These are phyloP conservation scores for Silene coronaria DNA, from an alignment of 179 eudicot species.

Conservation along the genomic window DNA sequence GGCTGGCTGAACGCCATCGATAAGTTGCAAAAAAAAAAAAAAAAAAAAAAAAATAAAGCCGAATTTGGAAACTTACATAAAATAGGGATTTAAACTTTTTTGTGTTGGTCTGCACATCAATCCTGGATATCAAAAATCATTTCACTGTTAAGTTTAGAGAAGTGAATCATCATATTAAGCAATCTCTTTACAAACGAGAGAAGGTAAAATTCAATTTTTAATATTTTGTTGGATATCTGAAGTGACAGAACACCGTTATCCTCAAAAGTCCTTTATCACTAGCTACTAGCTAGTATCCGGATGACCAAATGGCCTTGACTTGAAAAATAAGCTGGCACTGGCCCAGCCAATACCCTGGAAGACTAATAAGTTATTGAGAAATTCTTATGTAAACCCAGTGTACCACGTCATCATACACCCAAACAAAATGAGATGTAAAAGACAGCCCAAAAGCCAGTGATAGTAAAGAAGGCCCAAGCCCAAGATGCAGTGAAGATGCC, in stretches of 20 bases:
- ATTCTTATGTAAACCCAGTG: too few species aligned
- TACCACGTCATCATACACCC: too few species aligned
- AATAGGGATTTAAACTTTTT: slow-evolving; percentile 78
- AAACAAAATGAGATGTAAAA: too few species aligned
- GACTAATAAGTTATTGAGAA: too few species aligned
- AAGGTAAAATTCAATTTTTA: not conserved
- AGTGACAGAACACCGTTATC: not conserved
- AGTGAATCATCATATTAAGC: not conserved
- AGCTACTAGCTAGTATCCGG: not conserved
- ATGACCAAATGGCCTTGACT: too few species aligned
- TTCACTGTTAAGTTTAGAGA: not conserved
- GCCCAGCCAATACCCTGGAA: too few species aligned
- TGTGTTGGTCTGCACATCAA: slow-evolving; percentile 82
- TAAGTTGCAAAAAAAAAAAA: slow-evolving; percentile 1
- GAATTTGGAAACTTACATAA: slow-evolving; percentile 34
- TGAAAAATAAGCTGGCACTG: too few species aligned
- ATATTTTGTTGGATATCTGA: not conserved
- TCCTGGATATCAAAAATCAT: slow-evolving; percentile 43
- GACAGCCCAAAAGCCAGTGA: too few species aligned
- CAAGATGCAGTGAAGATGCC: too few species aligned
- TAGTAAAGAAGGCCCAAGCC: too few species aligned
- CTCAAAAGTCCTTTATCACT: not conserved
- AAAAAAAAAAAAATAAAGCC: not conserved
- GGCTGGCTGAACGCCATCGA: not conserved
- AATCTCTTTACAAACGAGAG: not conserved